These are phyloP conservation scores for Flaveria robusta DNA, from an alignment of 129 eudicot species.

Conservation along the genomic window DNA sequence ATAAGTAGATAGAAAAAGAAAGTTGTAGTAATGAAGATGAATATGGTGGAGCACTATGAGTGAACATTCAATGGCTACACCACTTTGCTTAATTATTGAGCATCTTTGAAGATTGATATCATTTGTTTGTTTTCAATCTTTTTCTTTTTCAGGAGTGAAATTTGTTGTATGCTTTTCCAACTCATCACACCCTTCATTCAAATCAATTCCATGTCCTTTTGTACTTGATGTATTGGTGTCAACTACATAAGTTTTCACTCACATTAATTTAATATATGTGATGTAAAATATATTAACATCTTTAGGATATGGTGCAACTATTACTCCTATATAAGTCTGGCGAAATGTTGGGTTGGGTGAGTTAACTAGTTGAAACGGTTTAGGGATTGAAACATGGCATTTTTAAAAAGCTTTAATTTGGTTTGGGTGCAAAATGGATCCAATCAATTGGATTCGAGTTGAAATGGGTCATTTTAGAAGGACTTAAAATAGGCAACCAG, in stretches of 20 bases:
- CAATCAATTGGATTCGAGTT: background rate
- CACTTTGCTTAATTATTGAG: slow-evolving; percentile 41
- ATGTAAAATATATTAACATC: background rate
- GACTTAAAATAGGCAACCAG: background rate
- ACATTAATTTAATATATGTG: too few species aligned
- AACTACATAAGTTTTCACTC: background rate
- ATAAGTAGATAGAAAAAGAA: slow-evolving; percentile 25
- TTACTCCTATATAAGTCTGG: background rate
- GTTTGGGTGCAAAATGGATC: background rate
- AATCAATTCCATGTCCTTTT: slow-evolving; percentile 26
- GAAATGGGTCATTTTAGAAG: background rate
- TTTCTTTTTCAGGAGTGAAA: slow-evolving; percentile 44
- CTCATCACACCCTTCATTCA: slow-evolving; percentile 42
- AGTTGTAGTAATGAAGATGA: slow-evolving; percentile 22
- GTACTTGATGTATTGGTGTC: slow-evolving; percentile 22
- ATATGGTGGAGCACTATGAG: slow-evolving; percentile 50
- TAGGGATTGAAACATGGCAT: background rate
- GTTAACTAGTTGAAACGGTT: background rate
- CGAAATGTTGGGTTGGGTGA: background rate
- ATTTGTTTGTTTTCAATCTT: slow-evolving; percentile 32
- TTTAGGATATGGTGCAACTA: slow-evolving; percentile 6
- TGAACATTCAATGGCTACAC: slow-evolving; percentile 37
- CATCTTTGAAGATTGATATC: slow-evolving; percentile 38
- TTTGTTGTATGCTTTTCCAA: slow-evolving; percentile 56
- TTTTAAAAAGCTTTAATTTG: background rate